Percentiles rank a stretch among this genome's conserved stretches.
phyloP scores from a whole-genome alignment of 306 rosid species.

The Oxytropis ochrocephala region DNA sequence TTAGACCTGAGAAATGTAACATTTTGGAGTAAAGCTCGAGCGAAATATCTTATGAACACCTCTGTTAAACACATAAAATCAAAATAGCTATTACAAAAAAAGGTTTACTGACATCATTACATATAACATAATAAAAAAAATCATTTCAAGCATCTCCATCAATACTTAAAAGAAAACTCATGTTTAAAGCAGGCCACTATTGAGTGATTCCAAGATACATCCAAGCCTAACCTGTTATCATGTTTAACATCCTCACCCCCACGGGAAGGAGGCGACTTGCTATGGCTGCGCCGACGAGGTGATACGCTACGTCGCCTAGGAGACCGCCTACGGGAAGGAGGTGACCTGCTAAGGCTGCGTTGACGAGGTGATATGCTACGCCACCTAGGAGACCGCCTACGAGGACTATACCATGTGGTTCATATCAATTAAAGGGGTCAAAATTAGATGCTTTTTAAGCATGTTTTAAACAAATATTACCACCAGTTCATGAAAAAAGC shows the following conservation, averaged over 20 bases:
- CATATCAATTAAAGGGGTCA: slow-evolving; percentile 17
- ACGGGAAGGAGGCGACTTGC: slow-evolving; percentile 88
- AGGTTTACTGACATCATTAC: neutral
- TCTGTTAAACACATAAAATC: neutral
- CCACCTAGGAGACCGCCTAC: too few species aligned
- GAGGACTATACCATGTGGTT: slow-evolving; percentile 82
- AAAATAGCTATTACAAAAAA: neutral
- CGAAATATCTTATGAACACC: neutral
- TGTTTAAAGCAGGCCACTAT: neutral
- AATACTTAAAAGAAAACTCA: neutral
- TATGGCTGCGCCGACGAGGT: slow-evolving; percentile 80
- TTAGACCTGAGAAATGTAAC: neutral
- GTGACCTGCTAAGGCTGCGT: too few species aligned
- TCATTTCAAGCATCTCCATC: neutral
- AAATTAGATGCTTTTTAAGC: neutral
- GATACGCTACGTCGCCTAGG: slow-evolving; percentile 69
- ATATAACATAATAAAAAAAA: neutral
- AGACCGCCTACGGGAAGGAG: too few species aligned
- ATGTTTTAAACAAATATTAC: neutral
- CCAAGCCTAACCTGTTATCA: slow-evolving; percentile 72
- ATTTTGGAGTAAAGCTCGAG: neutral
- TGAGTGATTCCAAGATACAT: neutral
- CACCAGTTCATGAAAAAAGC: neutral
- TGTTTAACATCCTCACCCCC: slow-evolving; percentile 70
- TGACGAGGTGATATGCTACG: too few species aligned